Evolutionary conservation across 257 asterid genomes (phyloP), one percentile per base, ranked within the genome.

Genomic region (Echium plantagineum): DNA sequence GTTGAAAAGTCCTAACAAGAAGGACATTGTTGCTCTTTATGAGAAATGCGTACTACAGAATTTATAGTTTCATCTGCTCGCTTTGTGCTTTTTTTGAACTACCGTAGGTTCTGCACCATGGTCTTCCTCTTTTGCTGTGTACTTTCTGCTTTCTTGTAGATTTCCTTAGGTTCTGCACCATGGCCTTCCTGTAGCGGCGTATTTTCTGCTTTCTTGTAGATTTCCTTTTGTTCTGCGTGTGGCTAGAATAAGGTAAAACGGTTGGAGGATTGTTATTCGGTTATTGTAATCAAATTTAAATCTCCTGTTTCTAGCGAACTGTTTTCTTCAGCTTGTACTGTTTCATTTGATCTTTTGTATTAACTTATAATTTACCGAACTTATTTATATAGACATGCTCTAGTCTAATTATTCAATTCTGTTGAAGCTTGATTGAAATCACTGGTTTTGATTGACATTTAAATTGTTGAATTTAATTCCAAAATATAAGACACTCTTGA

Each of bases 11-110:
- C 89, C 95, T 2, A 68, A 54, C 65, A 90, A 87, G 62, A 85
- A 76, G 72, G 95, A 87, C 16, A 74, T 87, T 68, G 6, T 87
- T 18, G 94, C 94, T 61, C 83, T 90, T 48, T 87, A 90, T 21
- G 96, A 87, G 72, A 85, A 49, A 63, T 79, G 72, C 49, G 67
- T 90, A 30, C 79, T 90, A 46, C 77, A 77, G 66, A 85, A 72
- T 71, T 60, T 68, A 9, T 81, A 73, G 71, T 31, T 56, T 57
- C 16, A 6, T 16, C n/a, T 42, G 30, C 51, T 63, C 18, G 53
- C 9, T 9, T 12, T 22, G 57, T 17, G 22, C 15, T 6, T 52
- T 53, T 0, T 53, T n/a, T 0, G 22, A 53, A 16, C 15, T n/a
- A n/a, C n/a, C n/a, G n/a, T n/a, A n/a, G n/a, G 5, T 18, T 8